Percentiles rank a stretch among this genome's conserved stretches.
These are phyloP conservation scores for Colletotrichum orbiculare DNA, from an alignment of 2,329 filamentous ascomycete species.

Conservation along the genomic window DNA sequence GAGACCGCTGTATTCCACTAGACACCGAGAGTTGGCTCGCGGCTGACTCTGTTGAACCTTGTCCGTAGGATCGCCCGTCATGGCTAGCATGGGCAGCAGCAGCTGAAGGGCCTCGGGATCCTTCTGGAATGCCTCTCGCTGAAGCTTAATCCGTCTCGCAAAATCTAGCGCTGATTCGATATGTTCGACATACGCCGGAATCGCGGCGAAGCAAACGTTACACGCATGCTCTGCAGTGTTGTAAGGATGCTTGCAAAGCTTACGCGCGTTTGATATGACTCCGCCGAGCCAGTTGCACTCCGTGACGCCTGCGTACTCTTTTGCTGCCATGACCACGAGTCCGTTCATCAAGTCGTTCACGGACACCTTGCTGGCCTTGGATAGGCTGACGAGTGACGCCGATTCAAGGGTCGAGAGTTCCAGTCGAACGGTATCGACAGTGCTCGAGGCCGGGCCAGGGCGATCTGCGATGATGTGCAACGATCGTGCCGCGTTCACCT, in stretches of 20 bases:
- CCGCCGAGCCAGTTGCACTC: conserved; percentile 18
- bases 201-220: conserved; percentile 5
- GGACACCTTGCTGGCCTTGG: not conserved
- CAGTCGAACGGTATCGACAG: not conserved
- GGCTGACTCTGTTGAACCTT: not conserved
- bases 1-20: conserved; percentile 18
- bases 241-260: not conserved
- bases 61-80: not conserved
- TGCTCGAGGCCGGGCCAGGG: not conserved
- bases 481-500: not conserved
- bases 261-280: not conserved
- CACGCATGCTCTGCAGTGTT: not conserved
- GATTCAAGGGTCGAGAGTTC: not conserved
- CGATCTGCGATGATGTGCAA: conserved; percentile 10
- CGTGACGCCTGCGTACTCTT: not conserved
- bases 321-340: not conserved
- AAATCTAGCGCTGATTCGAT: not conserved
- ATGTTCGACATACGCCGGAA: not conserved
- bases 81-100: not conserved
- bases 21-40: not conserved
- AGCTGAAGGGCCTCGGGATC: conserved; percentile 10
- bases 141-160: not conserved
- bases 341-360: conserved; percentile 20
- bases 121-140: conserved; percentile 1
- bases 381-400: not conserved